Evolutionary conservation across 139 green algal species (phyloP), one percentile per base, ranked within the genome.

Genomic region (Chlamydomonas schloesseri): DNA sequence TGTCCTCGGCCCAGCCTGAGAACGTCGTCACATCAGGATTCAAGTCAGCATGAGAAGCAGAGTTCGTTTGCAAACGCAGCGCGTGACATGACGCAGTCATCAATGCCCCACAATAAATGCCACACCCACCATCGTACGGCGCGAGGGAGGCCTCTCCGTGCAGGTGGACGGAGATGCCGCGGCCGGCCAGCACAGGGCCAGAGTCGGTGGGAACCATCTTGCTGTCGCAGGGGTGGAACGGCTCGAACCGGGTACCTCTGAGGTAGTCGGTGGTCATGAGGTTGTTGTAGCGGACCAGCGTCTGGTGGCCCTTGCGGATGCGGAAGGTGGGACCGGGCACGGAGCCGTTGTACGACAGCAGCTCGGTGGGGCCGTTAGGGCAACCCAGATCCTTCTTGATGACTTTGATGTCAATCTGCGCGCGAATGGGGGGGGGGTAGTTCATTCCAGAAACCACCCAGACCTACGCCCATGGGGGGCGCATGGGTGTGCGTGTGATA

Each of bases 1-100:
- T 17, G 62, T 83, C 76, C 60, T 83, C 76, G 17, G 76, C 60
- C 60, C 60, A 83, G 73, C 73, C 73, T 72, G n/a, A n/a, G n/a
- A n/a, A n/a, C n/a, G n/a, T n/a, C n/a, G n/a, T n/a, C 28, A n/a
- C 17, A 8, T 31, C 9, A 13, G 26, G 24, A 17, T 29, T 29
- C 17, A 17, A n/a, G 26, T 31, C 9, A 17, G 17, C 23, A 29
- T 13, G 53, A 13, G 53, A 58, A 23, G 13, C 13, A 58, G 53
- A 23, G n/a, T 58, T n/a, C n/a, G n/a, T n/a, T 13, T 58, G 13
- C 53, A 58, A 15, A 13, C 53, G 15, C 13, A 13, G 13, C 15
- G 53, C 53, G 53, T 23, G 13, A n/a, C n/a, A n/a, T n/a, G n/a
- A 58, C 15, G 53, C 13, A 58, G 15, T 13, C 53, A 58, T 13